Evolutionary conservation across 495 filamentous ascomycete genomes (phyloP).

Genomic region (Aspergillus hancockii): DNA sequence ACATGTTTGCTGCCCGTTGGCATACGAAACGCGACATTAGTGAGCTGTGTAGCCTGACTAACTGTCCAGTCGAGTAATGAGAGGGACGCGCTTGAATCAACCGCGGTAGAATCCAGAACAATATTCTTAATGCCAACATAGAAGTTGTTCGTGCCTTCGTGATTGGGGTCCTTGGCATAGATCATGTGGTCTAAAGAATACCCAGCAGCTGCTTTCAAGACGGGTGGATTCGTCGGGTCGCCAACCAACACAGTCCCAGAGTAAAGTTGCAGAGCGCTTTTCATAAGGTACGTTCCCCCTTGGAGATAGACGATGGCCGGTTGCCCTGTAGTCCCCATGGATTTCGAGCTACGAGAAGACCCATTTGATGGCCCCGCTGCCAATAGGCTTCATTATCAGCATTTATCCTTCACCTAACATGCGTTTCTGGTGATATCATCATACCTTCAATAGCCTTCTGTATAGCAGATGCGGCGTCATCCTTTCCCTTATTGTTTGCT

Average conservation of each 20-base stretch:
- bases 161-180: conserved; percentile 38
- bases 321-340: conserved; percentile 45
- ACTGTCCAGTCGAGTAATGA: conserved; percentile 62
- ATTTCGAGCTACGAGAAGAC: conserved; percentile 27
- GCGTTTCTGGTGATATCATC: background rate
- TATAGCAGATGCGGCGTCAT: conserved; percentile 28
- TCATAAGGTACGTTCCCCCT: conserved; percentile 43
- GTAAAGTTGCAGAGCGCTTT: conserved; percentile 34
- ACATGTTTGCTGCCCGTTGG: conserved; percentile 52
- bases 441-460: conserved; percentile 34
- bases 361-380: conserved; percentile 28
- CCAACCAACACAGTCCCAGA: conserved; percentile 45
- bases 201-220: conserved; percentile 30
- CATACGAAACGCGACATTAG: conserved; percentile 75
- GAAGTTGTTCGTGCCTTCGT: conserved; percentile 39
- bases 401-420: background rate
- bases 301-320: conserved; percentile 51
- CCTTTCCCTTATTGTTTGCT: conserved; percentile 33
- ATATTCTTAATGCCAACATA: conserved; percentile 47
- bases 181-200: conserved; percentile 33
- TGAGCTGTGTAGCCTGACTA: conserved; percentile 67
- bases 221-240: conserved; percentile 35
- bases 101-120: conserved; percentile 35
- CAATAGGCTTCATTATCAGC: background rate
- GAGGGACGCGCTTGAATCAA: conserved; percentile 26